Evolutionary conservation across 2,329 filamentous ascomycete genomes (phyloP), one percentile per base, ranked within the genome.

Genomic region (Herpotrichia juniperi): DNA sequence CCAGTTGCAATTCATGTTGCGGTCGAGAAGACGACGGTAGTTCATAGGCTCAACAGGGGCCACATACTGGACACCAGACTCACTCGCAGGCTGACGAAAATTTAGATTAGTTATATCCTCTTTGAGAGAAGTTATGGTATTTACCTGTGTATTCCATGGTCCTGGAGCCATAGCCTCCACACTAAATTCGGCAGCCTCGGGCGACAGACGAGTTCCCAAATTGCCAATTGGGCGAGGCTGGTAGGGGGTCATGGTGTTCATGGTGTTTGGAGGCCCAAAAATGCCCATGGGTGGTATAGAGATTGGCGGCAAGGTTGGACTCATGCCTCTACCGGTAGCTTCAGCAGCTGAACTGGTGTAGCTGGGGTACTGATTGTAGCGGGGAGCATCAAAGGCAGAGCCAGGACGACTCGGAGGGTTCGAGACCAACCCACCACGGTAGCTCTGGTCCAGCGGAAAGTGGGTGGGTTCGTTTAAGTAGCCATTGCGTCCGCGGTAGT

Each of bases 1-100:
- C 94, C 93, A 99, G 78, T 99, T 96, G 78, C 93, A 97, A 68
- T 90, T 96, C 75, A 96, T 91, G 71, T 93, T 96, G 68, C 93
- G 92, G 69, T 99, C 94, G 42, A 97, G 85, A 32, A 99, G 83
- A 50, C 93, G 92, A 54, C 94, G 92, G 69, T 97, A 99, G 76
- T 99, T 97, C 66, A 97, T 83, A 10, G 93, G 94, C 75, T 99
- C 94, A 6, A 90, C 89, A 3, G 92, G 88, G 10, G 90, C 87
- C 24, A 97, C 79, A 70, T 96, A 97, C 1, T 90, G 94, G 22
- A 63, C 44, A 28, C 62, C 62, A 22, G 57, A 51, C 39, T 72
- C 69, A 26, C 57, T 65, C 12, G 63, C 50, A 16, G 64, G 56
- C 69, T 73, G 47, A 17, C 40, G 14, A 31, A 53, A 26, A 14